Evolutionary conservation across 2,329 filamentous ascomycete species (phyloP).

Genomic region (Sclerotinia borealis): DNA sequence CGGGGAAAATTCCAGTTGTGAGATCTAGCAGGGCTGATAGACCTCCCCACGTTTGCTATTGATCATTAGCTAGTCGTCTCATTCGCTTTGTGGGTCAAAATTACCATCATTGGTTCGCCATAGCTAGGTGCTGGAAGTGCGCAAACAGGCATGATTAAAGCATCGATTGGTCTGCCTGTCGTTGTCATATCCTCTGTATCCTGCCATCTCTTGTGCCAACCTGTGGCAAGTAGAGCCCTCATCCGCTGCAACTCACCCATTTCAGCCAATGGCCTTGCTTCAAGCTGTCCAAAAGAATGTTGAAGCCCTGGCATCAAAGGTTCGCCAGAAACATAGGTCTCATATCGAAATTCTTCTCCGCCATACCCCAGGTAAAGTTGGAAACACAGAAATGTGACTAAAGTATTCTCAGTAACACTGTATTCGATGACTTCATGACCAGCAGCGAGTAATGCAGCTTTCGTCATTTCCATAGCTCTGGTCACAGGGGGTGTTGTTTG

Average conservation of each 20-base stretch:
- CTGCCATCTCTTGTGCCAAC: constrained; percentile 25
- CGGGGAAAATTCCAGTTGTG: constrained; percentile 25
- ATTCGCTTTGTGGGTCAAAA: not conserved
- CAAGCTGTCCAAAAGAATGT: constrained; percentile 19
- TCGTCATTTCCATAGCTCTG: not conserved
- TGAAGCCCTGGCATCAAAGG: constrained; percentile 23
- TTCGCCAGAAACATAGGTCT: constrained; percentile 24
- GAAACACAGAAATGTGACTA: not conserved
- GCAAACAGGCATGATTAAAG: constrained; percentile 13
- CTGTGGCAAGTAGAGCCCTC: constrained; percentile 18
- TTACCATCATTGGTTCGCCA: constrained; percentile 7
- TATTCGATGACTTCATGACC: not conserved
- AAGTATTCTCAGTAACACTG: not conserved
- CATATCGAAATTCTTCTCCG: constrained; percentile 20
- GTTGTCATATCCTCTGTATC: constrained; percentile 3
- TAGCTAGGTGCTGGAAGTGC: constrained; percentile 15
- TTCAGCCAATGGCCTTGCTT: constrained; percentile 15
- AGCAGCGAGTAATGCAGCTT: not conserved
- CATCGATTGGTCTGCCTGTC: constrained; percentile 15
- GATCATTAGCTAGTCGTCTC: not conserved
- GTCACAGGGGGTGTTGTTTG: not conserved
- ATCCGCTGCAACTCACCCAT: constrained; percentile 25
- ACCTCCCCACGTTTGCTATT: constrained; percentile 12
- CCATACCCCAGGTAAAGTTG: constrained; percentile 9
- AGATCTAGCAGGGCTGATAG: constrained; percentile 19